phyloP scores from a whole-genome alignment of 2,329 filamentous ascomycete species.

The Conoideocrella luteorostrata region DNA sequence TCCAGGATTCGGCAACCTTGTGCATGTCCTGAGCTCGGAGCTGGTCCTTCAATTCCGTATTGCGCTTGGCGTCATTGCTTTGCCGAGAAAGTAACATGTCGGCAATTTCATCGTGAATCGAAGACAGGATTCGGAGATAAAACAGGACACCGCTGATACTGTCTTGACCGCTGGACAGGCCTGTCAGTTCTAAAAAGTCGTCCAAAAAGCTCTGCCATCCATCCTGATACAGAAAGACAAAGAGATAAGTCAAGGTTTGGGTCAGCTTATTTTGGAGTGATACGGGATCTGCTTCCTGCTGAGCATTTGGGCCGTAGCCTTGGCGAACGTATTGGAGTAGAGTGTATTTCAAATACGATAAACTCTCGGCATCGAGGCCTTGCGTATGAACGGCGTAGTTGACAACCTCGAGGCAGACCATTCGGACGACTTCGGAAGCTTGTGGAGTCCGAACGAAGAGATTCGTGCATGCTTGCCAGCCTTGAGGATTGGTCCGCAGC shows the following conservation, averaged over 20 bases:
- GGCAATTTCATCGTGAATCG: slow-evolving; percentile 95
- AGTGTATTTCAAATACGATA: slow-evolving; percentile 72
- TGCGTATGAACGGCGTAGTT: slow-evolving; percentile 85
- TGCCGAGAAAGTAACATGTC: slow-evolving; percentile 81
- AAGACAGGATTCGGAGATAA: slow-evolving; percentile 81
- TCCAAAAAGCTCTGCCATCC: slow-evolving; percentile 89
- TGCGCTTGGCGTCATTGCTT: slow-evolving; percentile 72
- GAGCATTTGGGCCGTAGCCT: slow-evolving; percentile 58
- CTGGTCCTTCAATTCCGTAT: slow-evolving; percentile 85
- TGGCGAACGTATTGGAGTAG: slow-evolving; percentile 75
- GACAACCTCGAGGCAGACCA: slow-evolving; percentile 86
- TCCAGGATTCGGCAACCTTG: slow-evolving; percentile 86
- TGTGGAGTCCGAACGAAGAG: slow-evolving; percentile 77
- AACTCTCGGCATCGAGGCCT: slow-evolving; percentile 63
- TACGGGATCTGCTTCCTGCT: slow-evolving; percentile 60
- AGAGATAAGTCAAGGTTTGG: slow-evolving; percentile 90
- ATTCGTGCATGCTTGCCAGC: slow-evolving; percentile 82
- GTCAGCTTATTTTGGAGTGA: slow-evolving; percentile 94
- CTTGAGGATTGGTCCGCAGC: slow-evolving; percentile 72
- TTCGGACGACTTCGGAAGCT: slow-evolving; percentile 74
- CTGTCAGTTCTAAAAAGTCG: slow-evolving; percentile 75
- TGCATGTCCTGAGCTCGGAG: slow-evolving; percentile 80
- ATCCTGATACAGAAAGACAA: slow-evolving; percentile 76
- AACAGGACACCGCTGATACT: slow-evolving; percentile 74
- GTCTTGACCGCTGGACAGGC: slow-evolving; percentile 54